These are phyloP conservation scores for Azolla pinnata DNA, from an alignment of 75 land plant species.

Conservation along the genomic window DNA sequence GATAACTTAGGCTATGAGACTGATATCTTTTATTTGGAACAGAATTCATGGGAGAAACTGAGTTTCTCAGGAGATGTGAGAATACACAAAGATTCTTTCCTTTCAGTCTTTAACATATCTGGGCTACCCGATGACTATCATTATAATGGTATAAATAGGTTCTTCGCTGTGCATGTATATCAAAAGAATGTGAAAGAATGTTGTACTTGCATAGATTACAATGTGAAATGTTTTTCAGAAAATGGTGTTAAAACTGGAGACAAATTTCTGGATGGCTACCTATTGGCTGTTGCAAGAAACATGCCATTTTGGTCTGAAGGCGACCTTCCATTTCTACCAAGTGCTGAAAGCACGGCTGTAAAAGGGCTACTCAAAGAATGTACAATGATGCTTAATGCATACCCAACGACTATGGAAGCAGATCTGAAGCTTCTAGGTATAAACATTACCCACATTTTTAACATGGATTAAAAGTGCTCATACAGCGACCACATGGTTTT, in stretches of 20 bases:
- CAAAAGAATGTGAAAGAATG: no score
- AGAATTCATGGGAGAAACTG: slow-evolving; percentile 91
- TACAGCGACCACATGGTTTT: no score
- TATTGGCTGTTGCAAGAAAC: slow-evolving; percentile 83
- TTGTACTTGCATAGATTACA: no score
- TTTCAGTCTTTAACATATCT: slow-evolving; percentile 70
- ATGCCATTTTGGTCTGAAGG: slow-evolving; percentile 91
- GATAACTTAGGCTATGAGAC: background rate
- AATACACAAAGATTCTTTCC: slow-evolving; percentile 75
- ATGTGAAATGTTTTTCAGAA: slow-evolving; percentile 12
- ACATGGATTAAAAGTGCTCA: no score
- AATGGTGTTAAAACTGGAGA: slow-evolving; percentile 14
- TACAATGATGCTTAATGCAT: slow-evolving; percentile 45
- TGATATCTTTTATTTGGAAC: slow-evolving; percentile 11
- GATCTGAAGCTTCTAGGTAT: slow-evolving; percentile 63
- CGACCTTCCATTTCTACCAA: slow-evolving; percentile 70
- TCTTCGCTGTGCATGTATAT: no score
- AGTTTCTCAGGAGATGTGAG: slow-evolving; percentile 56
- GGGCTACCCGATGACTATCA: slow-evolving; percentile 73
- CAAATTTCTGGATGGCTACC: slow-evolving; percentile 76
- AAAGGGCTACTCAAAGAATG: slow-evolving; percentile 76
- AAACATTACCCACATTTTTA: no score
- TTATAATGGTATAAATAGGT: slow-evolving; percentile 51
- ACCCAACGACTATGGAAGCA: slow-evolving; percentile 55
- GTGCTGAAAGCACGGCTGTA: slow-evolving; percentile 64